Percentiles rank a stretch among this genome's conserved stretches.
phyloP scores from a whole-genome alignment of 192 early-diverging fungal genomes.

The Entomortierella lignicola region DNA sequence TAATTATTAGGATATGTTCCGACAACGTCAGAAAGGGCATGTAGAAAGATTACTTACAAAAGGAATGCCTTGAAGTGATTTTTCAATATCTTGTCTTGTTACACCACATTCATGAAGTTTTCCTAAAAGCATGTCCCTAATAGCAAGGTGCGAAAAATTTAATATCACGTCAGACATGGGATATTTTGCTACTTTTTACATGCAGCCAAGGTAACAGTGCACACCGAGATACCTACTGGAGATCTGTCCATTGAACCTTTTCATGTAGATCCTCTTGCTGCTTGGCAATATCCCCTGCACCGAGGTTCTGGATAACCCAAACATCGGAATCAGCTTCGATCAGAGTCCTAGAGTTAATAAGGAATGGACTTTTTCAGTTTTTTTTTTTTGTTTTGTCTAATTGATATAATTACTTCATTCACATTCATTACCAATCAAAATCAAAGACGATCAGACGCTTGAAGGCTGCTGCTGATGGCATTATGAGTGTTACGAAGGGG shows the following conservation, averaged over 20 bases:
- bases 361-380: not conserved
- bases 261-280: slow-evolving; percentile 26
- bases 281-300: slow-evolving; percentile 39
- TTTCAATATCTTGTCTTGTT: slow-evolving; percentile 15
- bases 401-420: not conserved
- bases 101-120: slow-evolving; percentile 24
- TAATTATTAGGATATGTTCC: too few species aligned
- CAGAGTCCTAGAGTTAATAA: slow-evolving; percentile 60
- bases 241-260: slow-evolving; percentile 70
- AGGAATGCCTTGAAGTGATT: slow-evolving; percentile 7
- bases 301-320: slow-evolving; percentile 58
- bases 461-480: slow-evolving; percentile 9
- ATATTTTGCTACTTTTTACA: too few species aligned
- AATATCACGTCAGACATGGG: too few species aligned
- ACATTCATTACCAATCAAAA: slow-evolving; percentile 65
- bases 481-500: not conserved
- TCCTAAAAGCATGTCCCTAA: slow-evolving; percentile 29
- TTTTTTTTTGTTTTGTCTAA: not conserved
- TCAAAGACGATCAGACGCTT: slow-evolving; percentile 70
- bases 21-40: too few species aligned
- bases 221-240: slow-evolving; percentile 57
- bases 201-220: too few species aligned
- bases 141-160: too few species aligned
- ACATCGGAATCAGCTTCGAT: slow-evolving; percentile 71
- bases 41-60: slow-evolving; percentile 13